A percentile compares a stretch with the other conserved stretches of the same genome.
These are phyloP conservation scores for Brettanomyces bruxellensis DNA, from an alignment of 805 yeast species.

Conservation along the genomic window DNA sequence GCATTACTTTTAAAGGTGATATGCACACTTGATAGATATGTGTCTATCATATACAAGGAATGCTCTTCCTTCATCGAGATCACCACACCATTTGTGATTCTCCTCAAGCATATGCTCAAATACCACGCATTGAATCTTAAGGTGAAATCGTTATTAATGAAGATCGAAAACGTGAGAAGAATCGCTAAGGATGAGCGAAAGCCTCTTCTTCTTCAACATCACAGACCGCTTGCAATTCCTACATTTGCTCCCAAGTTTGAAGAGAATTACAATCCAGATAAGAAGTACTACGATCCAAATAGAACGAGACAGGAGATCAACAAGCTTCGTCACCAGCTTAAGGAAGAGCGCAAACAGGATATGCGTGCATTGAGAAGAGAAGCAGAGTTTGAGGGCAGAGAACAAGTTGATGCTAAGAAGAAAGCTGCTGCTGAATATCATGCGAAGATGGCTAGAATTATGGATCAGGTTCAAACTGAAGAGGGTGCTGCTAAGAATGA, in stretches of 20 bases:
- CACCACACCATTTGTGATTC: constrained; percentile 33
- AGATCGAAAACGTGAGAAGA: constrained; percentile 40
- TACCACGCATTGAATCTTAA: constrained; percentile 27
- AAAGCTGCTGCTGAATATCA: constrained; percentile 72
- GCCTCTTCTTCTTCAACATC: constrained; percentile 77
- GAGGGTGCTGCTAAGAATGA: constrained; percentile 94
- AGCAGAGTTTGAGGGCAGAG: constrained; percentile 77
- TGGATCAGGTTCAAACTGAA: constrained; percentile 80
- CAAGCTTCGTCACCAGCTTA: constrained; percentile 76
- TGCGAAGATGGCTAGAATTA: constrained; percentile 78
- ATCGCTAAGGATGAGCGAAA: constrained; percentile 41
- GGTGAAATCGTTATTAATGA: constrained; percentile 29
- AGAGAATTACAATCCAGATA: constrained; percentile 93
- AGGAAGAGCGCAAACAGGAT: constrained; percentile 84
- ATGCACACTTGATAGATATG: constrained; percentile 23
- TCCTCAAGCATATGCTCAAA: constrained; percentile 32
- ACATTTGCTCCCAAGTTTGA: constrained; percentile 87
- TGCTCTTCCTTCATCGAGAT: constrained; percentile 55
- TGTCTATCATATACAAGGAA: constrained; percentile 46
- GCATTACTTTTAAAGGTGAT: constrained; percentile 28
- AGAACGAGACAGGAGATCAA: constrained; percentile 71
- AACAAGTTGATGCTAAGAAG: constrained; percentile 73
- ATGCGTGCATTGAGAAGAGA: constrained; percentile 88
- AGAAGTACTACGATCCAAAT: constrained; percentile 82
- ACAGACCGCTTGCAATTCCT: constrained; percentile 76